A percentile compares a stretch with the other conserved stretches of the same genome.
phyloP scores from a whole-genome alignment of 495 filamentous ascomycete species.

The Podospora fimiseda region DNA sequence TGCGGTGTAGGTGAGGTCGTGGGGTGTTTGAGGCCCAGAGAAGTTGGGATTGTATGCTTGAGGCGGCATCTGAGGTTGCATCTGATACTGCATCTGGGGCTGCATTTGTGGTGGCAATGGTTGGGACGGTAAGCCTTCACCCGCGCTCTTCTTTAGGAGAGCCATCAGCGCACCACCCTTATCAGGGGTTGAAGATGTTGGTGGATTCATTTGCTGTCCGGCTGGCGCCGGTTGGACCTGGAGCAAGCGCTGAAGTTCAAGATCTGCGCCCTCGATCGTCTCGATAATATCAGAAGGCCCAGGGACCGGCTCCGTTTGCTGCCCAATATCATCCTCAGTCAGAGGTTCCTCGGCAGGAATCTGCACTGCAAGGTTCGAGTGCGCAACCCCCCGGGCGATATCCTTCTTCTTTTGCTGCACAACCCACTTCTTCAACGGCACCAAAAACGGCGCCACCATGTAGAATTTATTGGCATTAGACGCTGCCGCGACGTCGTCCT shows the following conservation, averaged over 20 bases:
- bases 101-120: conserved; percentile 13
- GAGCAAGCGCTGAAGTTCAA: conserved; percentile 57
- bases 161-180: conserved; percentile 31
- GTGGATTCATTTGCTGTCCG: conserved; percentile 31
- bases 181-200: conserved; percentile 16
- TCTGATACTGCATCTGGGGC: background rate
- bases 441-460: conserved; percentile 93
- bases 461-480: conserved; percentile 82
- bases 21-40: conserved; percentile 31
- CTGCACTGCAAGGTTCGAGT: conserved; percentile 25
- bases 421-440: conserved; percentile 85
- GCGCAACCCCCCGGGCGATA: conserved; percentile 29
- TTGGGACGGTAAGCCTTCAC: no score
- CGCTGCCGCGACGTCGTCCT: conserved; percentile 42
- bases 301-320: conserved; percentile 20
- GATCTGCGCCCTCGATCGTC: conserved; percentile 51
- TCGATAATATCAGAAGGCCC: conserved; percentile 22
- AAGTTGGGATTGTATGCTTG: conserved; percentile 1
- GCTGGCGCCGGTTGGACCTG: conserved; percentile 51
- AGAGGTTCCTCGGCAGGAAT: conserved; percentile 29
- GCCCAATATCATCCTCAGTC: conserved; percentile 37
- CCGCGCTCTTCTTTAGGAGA: conserved; percentile 21
- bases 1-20: conserved; percentile 35
- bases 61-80: conserved; percentile 3
- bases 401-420: conserved; percentile 69